Conservation (phyloP, 345 rosid species). For the Eucalyptus coolabah region DNA sequence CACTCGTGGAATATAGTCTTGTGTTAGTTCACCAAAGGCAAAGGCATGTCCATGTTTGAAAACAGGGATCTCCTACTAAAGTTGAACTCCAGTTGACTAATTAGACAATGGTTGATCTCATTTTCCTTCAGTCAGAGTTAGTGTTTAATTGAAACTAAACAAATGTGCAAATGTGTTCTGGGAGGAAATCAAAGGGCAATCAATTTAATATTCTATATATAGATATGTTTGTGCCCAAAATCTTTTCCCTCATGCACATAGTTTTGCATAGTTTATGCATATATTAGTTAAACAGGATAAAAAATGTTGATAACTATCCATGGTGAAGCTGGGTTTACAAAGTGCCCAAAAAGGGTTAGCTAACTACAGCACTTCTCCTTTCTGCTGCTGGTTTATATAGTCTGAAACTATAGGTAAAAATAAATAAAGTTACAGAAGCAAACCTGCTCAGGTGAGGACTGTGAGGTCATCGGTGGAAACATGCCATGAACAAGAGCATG, state of each 20-base stretch:
- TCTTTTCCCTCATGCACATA: not conserved
- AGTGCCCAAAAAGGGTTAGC: not conserved
- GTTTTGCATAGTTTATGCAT: not conserved
- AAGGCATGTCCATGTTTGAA: not conserved
- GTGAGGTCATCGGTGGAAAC: conserved; percentile 52
- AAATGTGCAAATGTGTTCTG: not conserved
- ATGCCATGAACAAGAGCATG: conserved; percentile 75
- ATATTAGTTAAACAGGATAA: not conserved
- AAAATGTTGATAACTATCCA: not conserved
- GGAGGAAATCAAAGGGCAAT: not conserved
- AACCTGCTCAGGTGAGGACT: conserved; percentile 56
- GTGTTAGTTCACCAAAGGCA: not conserved
- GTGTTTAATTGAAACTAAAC: not conserved
- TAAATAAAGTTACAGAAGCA: not conserved
- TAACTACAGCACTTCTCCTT: not conserved
- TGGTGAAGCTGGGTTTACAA: not conserved
- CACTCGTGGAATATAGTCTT: not conserved
- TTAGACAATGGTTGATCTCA: not conserved
- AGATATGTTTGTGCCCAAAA: not conserved
- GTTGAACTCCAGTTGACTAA: not conserved
- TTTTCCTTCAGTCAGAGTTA: not conserved
- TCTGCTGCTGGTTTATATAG: not conserved
- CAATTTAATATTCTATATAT: not conserved
- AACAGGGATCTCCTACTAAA: not conserved
- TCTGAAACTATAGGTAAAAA: not conserved